Base-by-base conservation (phyloP, 1,284 basidiomycete species). In the Kalmanozyma brasiliensis region DNA sequence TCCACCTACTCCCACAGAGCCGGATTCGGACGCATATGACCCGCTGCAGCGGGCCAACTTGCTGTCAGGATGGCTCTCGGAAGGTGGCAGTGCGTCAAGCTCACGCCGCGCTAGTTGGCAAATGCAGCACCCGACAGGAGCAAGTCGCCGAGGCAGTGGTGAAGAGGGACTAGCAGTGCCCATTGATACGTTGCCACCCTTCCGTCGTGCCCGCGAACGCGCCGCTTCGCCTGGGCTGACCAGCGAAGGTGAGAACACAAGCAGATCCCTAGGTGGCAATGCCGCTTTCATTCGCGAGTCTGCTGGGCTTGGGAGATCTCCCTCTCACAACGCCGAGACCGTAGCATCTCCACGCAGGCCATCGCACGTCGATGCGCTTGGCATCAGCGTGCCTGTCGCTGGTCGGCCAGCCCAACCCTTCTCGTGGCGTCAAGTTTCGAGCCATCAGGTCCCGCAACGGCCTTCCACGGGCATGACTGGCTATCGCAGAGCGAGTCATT, bases 21-120 rank as follows among this genome's bases (percentile, higher is more conserved):
- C 45, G 14, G 59, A 62, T 2, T 59, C 51, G 16, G 57, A 65
- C 17, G 53, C 40, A 11, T 59, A 59, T 44, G 56, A 58, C 17
- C 33, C 60, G 8, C 60, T 51, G 14, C 48, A 41, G n/a, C 59
- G 65, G 2, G 30, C 51, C 2, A 58, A 44, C 14, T 24, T 59
- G n/a, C 24, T 68, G 14, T 43, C 47, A n/a, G 59, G 60, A 9
- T 69, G 58, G 58, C 45, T 60, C 3, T 70, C 67, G 17, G 67
- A 70, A 45, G 52, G 52, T 14, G 57, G 48, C 7, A 66, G 68
- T 49, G 55, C 53, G 2, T 26, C 68, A 9, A 71, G 55, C 34
- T 65, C 68, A 11, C 62, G 68, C 4, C 41, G 68, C 0, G 37
- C 62, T 6, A 71, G 68, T 30, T 71, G 62, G 62, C 68, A 71